Evolutionary conservation across 139 green algal genomes (phyloP).

Genomic region (Pleodorina starrii): DNA sequence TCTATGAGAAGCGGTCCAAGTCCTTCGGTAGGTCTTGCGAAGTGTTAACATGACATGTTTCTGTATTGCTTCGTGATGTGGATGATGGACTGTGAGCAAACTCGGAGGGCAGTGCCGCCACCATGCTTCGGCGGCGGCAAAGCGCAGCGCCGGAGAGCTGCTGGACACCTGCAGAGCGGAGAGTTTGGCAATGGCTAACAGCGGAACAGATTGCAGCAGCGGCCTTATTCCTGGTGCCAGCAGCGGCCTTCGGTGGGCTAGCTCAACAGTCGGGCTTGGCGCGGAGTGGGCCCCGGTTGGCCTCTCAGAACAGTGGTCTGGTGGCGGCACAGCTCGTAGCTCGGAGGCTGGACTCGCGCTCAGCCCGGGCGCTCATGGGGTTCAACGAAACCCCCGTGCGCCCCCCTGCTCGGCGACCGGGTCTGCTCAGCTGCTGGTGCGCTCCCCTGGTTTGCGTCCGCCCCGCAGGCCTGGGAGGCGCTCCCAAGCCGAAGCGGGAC

Average conservation of each 20-base stretch:
- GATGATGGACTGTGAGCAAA: too few relatives aligned
- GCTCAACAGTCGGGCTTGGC: too few relatives aligned
- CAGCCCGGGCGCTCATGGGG: too few relatives aligned
- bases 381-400: too few relatives aligned
- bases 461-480: slow-evolving; percentile 85
- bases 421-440: too few relatives aligned
- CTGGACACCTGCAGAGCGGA: not conserved
- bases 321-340: too few relatives aligned
- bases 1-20: slow-evolving; percentile 97
- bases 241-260: slow-evolving; percentile 12
- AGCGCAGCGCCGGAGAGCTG: not conserved
- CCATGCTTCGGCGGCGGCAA: not conserved
- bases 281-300: too few relatives aligned
- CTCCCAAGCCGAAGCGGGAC: slow-evolving; percentile 90
- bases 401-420: too few relatives aligned
- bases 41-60: too few relatives aligned
- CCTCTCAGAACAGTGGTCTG: too few relatives aligned
- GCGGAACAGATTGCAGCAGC: not conserved
- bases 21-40: slow-evolving; percentile 93
- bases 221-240: not conserved
- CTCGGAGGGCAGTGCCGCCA: not conserved
- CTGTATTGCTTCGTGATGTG: too few relatives aligned
- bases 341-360: too few relatives aligned
- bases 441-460: not conserved
- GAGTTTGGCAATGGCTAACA: not conserved